Conservation (phyloP, 371 early-diverging fungal species). For the Mucor circinelloides region DNA sequence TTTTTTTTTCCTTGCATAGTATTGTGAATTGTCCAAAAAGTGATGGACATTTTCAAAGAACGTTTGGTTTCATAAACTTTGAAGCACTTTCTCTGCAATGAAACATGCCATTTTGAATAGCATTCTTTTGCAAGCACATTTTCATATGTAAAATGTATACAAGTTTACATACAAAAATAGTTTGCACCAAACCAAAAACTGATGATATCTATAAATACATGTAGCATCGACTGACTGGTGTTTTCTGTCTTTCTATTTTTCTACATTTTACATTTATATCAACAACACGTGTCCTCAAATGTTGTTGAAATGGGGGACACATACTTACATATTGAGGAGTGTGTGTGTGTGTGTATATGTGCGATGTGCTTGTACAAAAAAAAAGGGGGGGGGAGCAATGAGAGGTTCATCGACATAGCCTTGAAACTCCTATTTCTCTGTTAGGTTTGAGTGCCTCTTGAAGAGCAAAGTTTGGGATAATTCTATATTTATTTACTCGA, state of each 20-base stretch:
- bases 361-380: not conserved
- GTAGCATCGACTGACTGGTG: not conserved
- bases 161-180: not conserved
- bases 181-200: not conserved
- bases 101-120: not conserved
- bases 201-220: not conserved
- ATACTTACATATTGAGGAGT: not conserved
- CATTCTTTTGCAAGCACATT: not conserved
- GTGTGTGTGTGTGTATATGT: too few species aligned
- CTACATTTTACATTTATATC: not conserved
- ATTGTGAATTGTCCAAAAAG: not conserved
- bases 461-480: not conserved
- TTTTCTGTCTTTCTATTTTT: not conserved
- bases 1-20: not conserved
- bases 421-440: not conserved
- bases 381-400: not conserved
- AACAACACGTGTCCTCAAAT: not conserved
- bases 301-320: not conserved
- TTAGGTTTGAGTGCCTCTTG: not conserved
- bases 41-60: not conserved
- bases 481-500: constrained; percentile 2
- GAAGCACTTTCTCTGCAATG: not conserved
- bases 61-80: not conserved
- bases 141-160: not conserved
- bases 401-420: not conserved